Percentiles rank a stretch among this genome's conserved stretches.
Evolutionary conservation across 2,329 filamentous ascomycete genomes (phyloP).

Genomic region (Raffaelea albimanens): DNA sequence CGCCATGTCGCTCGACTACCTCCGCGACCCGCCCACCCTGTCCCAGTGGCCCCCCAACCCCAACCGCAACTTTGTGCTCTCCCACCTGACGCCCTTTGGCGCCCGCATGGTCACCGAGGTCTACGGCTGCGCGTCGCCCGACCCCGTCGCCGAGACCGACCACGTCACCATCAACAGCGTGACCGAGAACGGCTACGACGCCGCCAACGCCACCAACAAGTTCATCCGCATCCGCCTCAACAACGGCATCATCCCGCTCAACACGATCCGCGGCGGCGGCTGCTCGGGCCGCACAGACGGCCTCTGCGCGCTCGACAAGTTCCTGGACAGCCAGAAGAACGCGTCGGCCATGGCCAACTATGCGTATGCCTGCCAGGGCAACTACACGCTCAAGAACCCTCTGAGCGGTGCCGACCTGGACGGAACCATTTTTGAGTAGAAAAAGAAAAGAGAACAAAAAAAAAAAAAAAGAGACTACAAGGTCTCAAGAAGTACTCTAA

Average conservation of each 20-base stretch:
- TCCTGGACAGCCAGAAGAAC: slow-evolving; percentile 29
- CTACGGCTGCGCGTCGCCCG: slow-evolving; percentile 34
- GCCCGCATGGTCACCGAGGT: slow-evolving; percentile 45
- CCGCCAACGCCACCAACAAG: slow-evolving; percentile 30
- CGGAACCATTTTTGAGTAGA: slow-evolving; percentile 22
- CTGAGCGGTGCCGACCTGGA: slow-evolving; percentile 31
- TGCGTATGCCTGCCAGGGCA: slow-evolving; percentile 36
- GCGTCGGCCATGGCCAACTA: slow-evolving; percentile 32
- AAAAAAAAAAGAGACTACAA: too few relatives aligned
- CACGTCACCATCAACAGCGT: slow-evolving; percentile 31
- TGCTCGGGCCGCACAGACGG: slow-evolving; percentile 33
- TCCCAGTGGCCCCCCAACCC: slow-evolving; percentile 29
- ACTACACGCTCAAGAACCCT: slow-evolving; percentile 30
- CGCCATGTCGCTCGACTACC: slow-evolving; percentile 44
- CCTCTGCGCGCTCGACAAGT: slow-evolving; percentile 30
- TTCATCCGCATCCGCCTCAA: slow-evolving; percentile 40
- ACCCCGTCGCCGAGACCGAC: slow-evolving; percentile 28
- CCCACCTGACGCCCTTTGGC: slow-evolving; percentile 43
- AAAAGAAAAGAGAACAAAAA: too few relatives aligned
- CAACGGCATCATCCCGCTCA: slow-evolving; percentile 36
- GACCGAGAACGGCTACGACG: slow-evolving; percentile 33
- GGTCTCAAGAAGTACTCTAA: too few relatives aligned
- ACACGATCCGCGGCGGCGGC: slow-evolving; percentile 34
- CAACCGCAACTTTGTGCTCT: slow-evolving; percentile 37
- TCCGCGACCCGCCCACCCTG: slow-evolving; percentile 34